phyloP scores from a whole-genome alignment of 2,329 filamentous ascomycete species.

The Neonectria faginata region DNA sequence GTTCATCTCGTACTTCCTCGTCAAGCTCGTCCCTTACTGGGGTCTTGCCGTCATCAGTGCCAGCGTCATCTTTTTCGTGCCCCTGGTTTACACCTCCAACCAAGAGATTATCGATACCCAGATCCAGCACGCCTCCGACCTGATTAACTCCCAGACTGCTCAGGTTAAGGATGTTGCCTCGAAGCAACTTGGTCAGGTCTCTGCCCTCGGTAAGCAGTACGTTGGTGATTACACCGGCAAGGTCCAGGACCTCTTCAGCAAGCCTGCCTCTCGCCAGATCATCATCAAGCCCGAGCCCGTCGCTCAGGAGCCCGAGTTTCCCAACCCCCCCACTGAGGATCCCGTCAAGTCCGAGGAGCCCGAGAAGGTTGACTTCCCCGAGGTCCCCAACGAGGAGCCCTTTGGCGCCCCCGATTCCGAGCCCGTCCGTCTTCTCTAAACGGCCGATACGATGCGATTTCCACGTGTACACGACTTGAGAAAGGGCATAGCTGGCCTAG shows the following conservation, averaged over 20 bases:
- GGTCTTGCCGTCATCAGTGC: slow-evolving; percentile 71
- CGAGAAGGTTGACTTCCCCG: slow-evolving; percentile 36
- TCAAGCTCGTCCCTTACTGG: slow-evolving; percentile 79
- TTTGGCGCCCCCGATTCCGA: slow-evolving; percentile 36
- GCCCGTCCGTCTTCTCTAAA: slow-evolving; percentile 48
- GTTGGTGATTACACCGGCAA: slow-evolving; percentile 76
- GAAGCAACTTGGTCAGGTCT: slow-evolving; percentile 73
- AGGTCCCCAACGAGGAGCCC: slow-evolving; percentile 40
- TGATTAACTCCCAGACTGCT: slow-evolving; percentile 71
- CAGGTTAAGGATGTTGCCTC: slow-evolving; percentile 71
- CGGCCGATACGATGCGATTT: slow-evolving; percentile 39
- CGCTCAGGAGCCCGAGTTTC: slow-evolving; percentile 51
- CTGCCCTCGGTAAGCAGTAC: slow-evolving; percentile 74
- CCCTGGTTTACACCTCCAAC: slow-evolving; percentile 74
- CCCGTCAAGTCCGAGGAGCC: slow-evolving; percentile 44
- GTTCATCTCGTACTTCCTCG: slow-evolving; percentile 75
- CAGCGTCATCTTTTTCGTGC: slow-evolving; percentile 70
- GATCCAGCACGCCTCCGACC: slow-evolving; percentile 66
- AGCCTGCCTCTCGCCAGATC: slow-evolving; percentile 57
- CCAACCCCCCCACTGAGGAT: slow-evolving; percentile 53
- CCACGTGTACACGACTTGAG: slow-evolving; percentile 46
- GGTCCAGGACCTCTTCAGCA: slow-evolving; percentile 72
- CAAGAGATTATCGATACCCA: slow-evolving; percentile 76
- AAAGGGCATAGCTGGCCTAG: slow-evolving; percentile 44
- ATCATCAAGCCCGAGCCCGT: slow-evolving; percentile 50